Percentiles rank a stretch among this genome's conserved stretches.
Evolutionary conservation across 495 filamentous ascomycete species (phyloP).

Genomic region (Penicillium lividum): DNA sequence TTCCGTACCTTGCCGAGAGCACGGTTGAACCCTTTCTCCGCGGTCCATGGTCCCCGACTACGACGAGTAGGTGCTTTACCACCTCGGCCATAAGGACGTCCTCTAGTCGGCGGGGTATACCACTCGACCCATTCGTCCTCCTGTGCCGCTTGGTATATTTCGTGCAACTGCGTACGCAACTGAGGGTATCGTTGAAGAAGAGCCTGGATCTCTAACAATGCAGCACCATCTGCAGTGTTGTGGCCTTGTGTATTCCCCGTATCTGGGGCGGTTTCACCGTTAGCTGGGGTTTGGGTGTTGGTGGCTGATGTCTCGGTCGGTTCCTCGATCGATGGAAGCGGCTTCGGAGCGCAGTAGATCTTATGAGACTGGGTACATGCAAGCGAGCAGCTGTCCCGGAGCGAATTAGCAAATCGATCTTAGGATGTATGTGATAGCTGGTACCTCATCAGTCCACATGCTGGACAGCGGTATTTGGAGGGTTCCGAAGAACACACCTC

Average conservation of each 20-base stretch:
- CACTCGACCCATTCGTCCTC: constrained; percentile 46
- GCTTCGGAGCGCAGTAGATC: constrained; percentile 48
- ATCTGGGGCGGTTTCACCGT: constrained; percentile 14
- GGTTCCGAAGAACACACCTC: constrained; percentile 58
- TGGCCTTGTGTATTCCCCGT: neutral
- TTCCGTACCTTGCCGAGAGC: constrained; percentile 44
- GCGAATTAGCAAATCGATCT: neutral
- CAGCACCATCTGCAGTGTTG: constrained; percentile 23
- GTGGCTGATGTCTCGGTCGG: constrained; percentile 26
- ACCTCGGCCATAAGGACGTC: constrained; percentile 44
- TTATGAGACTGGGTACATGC: constrained; percentile 67
- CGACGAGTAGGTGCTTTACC: constrained; percentile 35
- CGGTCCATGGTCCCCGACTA: constrained; percentile 43
- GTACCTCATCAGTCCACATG: constrained; percentile 64
- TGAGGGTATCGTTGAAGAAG: constrained; percentile 55
- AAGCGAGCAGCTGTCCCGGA: constrained; percentile 62
- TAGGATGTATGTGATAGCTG: too few relatives aligned
- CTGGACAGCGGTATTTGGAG: constrained; percentile 67
- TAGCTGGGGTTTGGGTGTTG: constrained; percentile 2
- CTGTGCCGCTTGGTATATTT: constrained; percentile 55
- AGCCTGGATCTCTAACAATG: constrained; percentile 46
- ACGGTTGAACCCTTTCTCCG: constrained; percentile 49
- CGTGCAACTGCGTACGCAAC: constrained; percentile 49
- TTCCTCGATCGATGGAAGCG: constrained; percentile 30
- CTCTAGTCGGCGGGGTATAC: constrained; percentile 21